These are phyloP conservation scores for Trichoderma breve DNA, from an alignment of 2,329 filamentous ascomycete genomes.

Conservation along the genomic window DNA sequence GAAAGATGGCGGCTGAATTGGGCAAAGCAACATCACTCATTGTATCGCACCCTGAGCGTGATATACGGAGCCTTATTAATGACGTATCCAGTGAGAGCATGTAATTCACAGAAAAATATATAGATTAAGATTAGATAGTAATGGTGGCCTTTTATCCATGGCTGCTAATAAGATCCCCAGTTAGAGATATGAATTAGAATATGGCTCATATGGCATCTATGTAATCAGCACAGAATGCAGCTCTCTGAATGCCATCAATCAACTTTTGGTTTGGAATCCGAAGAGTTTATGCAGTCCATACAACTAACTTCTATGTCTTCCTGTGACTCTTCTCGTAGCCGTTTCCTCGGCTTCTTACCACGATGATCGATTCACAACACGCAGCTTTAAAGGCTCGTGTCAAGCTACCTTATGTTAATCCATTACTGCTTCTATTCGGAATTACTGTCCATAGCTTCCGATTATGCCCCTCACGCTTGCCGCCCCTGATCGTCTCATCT, in stretches of 20 bases:
- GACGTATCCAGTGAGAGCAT: neutral
- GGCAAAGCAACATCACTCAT: neutral
- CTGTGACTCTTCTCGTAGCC: neutral
- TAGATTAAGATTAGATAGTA: neutral
- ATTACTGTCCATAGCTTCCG: neutral
- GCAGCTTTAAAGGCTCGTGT: neutral
- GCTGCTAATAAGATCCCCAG: neutral
- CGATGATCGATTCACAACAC: neutral
- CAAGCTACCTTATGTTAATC: neutral
- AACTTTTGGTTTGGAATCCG: neutral
- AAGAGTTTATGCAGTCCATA: neutral
- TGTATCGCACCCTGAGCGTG: neutral
- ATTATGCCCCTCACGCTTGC: neutral
- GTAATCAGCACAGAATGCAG: neutral
- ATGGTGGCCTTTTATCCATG: neutral
- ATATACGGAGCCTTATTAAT: neutral
- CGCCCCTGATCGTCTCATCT: neutral
- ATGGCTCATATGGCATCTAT: neutral
- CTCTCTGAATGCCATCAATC: neutral
- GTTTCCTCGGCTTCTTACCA: neutral
- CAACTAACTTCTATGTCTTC: neutral
- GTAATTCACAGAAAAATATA: neutral
- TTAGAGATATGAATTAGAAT: neutral
- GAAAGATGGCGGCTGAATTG: neutral
- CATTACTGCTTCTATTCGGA: neutral